Evolutionary conservation across 192 early-diverging fungal genomes (phyloP), one percentile per base, ranked within the genome.

Genomic region (Entophlyctis luteolus): DNA sequence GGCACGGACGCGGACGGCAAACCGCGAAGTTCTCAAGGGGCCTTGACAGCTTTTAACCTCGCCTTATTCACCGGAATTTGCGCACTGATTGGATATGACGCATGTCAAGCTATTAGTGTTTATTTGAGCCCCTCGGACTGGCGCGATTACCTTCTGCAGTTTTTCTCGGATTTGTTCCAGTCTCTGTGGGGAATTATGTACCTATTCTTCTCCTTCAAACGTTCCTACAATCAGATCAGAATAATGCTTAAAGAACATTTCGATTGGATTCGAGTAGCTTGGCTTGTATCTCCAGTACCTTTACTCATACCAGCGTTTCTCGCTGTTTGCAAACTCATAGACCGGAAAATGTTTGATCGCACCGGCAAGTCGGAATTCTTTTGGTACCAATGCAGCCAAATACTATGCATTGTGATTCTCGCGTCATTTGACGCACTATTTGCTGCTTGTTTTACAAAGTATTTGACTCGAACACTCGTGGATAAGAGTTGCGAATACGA

Each of bases 371-470:
- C 22, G 22, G 49, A 52, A 28, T 52, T 52, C 29, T 52, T 52
- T 20, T 52, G 49, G 49, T 52, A 52, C 29, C 49, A 52, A 20
- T 52, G 49, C 20, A 52, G 49, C 29, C 49, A 52, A 28, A 52
- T 52, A 27, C 20, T 52, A 8, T 52, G 49, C 20, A 52, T 28
- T 16, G 28, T 52, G 10, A 52, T 20, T 0, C 49, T 52, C 22
- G 22, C 20, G 49, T 20, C 12, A 20, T 52, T 52, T 52, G 49
- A 52, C 20, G 28, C 49, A 28, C 10, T 52, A 20, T 52, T 52
- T 28, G 10, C 29, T 20, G 22, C 20, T 20, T 52, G 49, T 20
- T 52, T 52, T 52, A 28, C 29, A 16, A 10, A 8, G 12, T 52
- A 16, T 20, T 28, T 52, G 10, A 20, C 22, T 5, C 49, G 49